These are phyloP conservation scores for Diphasiastrum complanatum DNA, from an alignment of 83 land plant species.

Conservation along the genomic window DNA sequence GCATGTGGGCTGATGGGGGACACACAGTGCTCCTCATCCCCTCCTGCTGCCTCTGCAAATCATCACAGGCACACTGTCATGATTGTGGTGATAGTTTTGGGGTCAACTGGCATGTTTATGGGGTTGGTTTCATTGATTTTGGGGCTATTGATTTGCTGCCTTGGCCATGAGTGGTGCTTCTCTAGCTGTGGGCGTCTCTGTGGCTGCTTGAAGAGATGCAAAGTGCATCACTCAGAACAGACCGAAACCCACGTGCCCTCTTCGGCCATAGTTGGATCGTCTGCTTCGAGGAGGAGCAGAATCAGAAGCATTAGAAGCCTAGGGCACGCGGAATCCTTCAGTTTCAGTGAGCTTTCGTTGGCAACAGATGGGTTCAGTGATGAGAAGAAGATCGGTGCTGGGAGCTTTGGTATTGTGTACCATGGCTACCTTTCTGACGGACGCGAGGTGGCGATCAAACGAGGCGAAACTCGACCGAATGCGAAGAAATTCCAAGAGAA, in stretches of 20 bases:
- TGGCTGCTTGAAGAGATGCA: background rate
- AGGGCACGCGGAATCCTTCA: slow-evolving; percentile 2
- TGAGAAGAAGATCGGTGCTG: slow-evolving; percentile 20
- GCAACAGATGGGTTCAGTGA: slow-evolving; percentile 19
- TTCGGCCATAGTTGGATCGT: too few relatives aligned
- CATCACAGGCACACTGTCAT: too few relatives aligned
- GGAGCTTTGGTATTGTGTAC: slow-evolving; percentile 28
- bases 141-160: too few relatives aligned
- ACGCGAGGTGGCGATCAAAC: slow-evolving; percentile 24
- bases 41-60: background rate
- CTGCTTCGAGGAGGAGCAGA: too few relatives aligned
- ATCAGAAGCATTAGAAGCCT: slow-evolving; percentile 1
- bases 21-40: background rate
- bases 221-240: background rate
- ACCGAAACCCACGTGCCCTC: too few relatives aligned
- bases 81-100: slow-evolving; percentile 3
- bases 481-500: slow-evolving; percentile 18
- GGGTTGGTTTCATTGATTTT: too few relatives aligned
- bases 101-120: too few relatives aligned
- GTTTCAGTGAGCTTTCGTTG: slow-evolving; percentile 7
- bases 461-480: slow-evolving; percentile 4
- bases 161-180: background rate
- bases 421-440: slow-evolving; percentile 22
- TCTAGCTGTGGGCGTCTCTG: slow-evolving; percentile 4
- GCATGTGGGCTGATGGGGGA: background rate